A percentile compares a stretch with the other conserved stretches of the same genome.
phyloP scores from a whole-genome alignment of 2,329 filamentous ascomycete genomes.

The Colletotrichum horii region DNA sequence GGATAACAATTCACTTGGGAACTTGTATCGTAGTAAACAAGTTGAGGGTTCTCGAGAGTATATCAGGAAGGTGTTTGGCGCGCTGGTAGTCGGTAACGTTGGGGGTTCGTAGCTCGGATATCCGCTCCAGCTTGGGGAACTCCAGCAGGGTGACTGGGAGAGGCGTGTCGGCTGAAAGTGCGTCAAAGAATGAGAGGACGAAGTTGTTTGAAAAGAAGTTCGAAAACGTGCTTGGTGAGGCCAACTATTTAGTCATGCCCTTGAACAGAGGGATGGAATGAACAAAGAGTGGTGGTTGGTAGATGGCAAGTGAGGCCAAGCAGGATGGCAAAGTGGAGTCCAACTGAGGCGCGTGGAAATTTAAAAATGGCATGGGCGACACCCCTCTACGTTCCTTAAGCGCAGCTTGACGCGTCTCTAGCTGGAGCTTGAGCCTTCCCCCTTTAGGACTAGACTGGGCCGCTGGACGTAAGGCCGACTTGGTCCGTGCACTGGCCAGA shows the following conservation, averaged over 20 bases:
- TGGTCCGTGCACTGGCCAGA: constrained; percentile 26
- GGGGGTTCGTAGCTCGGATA: background rate
- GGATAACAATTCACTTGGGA: background rate
- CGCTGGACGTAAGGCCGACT: constrained; percentile 4
- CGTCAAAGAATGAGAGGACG: background rate
- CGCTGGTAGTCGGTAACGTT: background rate
- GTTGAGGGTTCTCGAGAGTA: background rate
- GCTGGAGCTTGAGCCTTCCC: background rate
- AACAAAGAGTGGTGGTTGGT: background rate
- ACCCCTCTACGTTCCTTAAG: constrained; percentile 16
- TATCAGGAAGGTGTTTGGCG: background rate
- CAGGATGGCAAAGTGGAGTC: constrained; percentile 1
- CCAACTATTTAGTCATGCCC: background rate
- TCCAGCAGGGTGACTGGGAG: background rate
- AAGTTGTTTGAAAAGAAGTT: background rate
- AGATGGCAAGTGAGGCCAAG: background rate
- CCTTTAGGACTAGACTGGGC: background rate
- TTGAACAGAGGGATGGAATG: background rate
- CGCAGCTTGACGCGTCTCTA: constrained; percentile 1
- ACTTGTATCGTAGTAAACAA: background rate
- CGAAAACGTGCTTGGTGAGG: background rate
- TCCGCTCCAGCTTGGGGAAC: background rate
- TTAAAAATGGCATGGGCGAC: constrained; percentile 4
- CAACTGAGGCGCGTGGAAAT: constrained; percentile 14
- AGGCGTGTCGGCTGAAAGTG: background rate